Base-by-base conservation (phyloP, 345 rosid genomes). In the Laguncularia racemosa region DNA sequence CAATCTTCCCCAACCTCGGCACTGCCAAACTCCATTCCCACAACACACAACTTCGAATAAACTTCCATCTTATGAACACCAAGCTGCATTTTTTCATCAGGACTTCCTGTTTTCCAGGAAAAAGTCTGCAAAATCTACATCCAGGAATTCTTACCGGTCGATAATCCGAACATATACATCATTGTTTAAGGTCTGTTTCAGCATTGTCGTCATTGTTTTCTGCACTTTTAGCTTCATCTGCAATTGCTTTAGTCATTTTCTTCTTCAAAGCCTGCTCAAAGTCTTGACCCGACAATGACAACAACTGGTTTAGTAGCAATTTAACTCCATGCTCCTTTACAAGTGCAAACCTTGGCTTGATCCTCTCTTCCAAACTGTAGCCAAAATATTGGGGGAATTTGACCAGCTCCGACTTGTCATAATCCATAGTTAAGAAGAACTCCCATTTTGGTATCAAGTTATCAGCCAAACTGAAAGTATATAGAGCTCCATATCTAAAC, bases 321-420 rank as follows among this genome's bases (percentile, higher is more conserved):
- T 60, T 81, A 23, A 84, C 86, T 26, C 90, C 87, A 44, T 67
- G 53, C 62, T 77, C 82, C 84, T 78, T 75, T 52, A 91, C 84
- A 28, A 60, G 67, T 61, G 84, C 91, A 55, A 77, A 78, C 57
- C 98, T 74, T 14, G 98, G 95, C 72, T 85, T 91, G 63, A 91
- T 85, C 80, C 96, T 82, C 55, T 71, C 85, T 48, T 78, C 85
- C 67, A 91, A 76, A 64, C 91, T 91, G 57, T 88, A 91, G 52
- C 98, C 95, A 14, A 91, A 91, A 77, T 79, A 91, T 65, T 91
- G 91, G 28, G 95, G 98, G 55, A 88, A 88, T 66, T 88, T 88
- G 21, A 88, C 83, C 2, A 91, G 92, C 71, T 88, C 96, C 3
- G 84, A 68, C 18, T 64, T 82, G 2, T 86, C 69, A 72, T 85